A percentile compares a stretch with the other conserved stretches of the same genome.
Conservation (phyloP, 2,329 filamentous ascomycete species). For the Neonectria ditissima region DNA sequence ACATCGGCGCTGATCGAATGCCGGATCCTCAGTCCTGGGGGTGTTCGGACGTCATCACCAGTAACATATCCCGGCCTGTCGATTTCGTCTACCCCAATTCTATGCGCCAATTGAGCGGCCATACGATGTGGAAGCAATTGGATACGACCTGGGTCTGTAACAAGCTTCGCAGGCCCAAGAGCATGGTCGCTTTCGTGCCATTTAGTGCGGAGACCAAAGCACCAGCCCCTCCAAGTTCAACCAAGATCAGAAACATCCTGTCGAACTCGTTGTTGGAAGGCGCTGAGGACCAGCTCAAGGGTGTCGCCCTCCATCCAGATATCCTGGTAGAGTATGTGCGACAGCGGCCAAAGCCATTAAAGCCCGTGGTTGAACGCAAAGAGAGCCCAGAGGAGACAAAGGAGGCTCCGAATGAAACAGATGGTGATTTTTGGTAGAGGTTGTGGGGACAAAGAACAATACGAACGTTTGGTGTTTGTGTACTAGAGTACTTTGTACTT, state of each 20-base stretch:
- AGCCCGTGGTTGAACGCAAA: background rate
- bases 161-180: conserved; percentile 29
- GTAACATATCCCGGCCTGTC: conserved; percentile 40
- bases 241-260: conserved; percentile 38
- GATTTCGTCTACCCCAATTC: conserved; percentile 43
- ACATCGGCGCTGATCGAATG: conserved; percentile 24
- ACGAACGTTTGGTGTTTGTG: background rate
- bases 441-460: background rate
- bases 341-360: background rate
- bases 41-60: conserved; percentile 41
- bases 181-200: conserved; percentile 36
- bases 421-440: background rate
- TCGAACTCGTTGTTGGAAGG: background rate
- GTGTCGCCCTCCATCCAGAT: conserved; percentile 19
- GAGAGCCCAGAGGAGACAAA: background rate
- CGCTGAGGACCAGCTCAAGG: conserved; percentile 5
- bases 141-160: conserved; percentile 29
- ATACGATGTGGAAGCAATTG: conserved; percentile 35
- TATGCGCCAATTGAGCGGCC: conserved; percentile 38
- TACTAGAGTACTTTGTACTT: background rate
- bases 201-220: background rate
- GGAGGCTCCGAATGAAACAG: background rate
- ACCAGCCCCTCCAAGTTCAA: conserved; percentile 38
- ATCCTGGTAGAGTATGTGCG: conserved; percentile 27
- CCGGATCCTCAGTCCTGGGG: conserved; percentile 37